A percentile compares a stretch with the other conserved stretches of the same genome.
Evolutionary conservation across 345 rosid genomes (phyloP).

Genomic region (Euphorbia pulcherrima): DNA sequence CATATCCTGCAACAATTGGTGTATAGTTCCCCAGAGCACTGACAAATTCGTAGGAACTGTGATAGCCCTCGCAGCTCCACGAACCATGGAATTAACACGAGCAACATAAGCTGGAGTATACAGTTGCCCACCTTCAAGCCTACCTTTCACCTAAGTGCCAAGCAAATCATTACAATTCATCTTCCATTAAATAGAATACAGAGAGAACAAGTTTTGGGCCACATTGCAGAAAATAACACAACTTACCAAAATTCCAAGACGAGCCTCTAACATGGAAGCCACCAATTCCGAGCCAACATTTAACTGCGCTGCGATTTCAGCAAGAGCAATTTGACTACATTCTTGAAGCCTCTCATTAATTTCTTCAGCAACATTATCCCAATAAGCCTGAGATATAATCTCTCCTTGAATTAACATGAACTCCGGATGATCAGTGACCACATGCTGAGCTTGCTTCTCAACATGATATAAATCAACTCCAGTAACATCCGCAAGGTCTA

Average conservation of each 20-base stretch:
- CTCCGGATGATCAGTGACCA: constrained; percentile 48
- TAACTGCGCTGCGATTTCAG: constrained; percentile 80
- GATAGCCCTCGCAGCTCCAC: constrained; percentile 87
- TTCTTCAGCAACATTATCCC: constrained; percentile 93
- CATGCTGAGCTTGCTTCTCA: constrained; percentile 78
- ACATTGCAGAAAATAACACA: not conserved
- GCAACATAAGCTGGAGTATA: constrained; percentile 95
- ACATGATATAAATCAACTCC: constrained; percentile 91
- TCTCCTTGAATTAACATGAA: constrained; percentile 80
- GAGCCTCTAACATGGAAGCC: constrained; percentile 79
- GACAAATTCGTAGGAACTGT: constrained; percentile 83
- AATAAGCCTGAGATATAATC: constrained; percentile 78
- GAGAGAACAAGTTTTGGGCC: not conserved
- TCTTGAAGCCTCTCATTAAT: constrained; percentile 94
- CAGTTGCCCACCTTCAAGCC: constrained; percentile 96
- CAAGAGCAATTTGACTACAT: constrained; percentile 84
- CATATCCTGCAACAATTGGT: constrained; percentile 80
- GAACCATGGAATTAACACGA: constrained; percentile 88
- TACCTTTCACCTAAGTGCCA: constrained; percentile 72
- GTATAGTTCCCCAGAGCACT: constrained; percentile 67
- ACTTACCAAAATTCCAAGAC: constrained; percentile 78
- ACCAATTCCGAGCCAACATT: constrained; percentile 85
- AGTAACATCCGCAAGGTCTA: constrained; percentile 76
- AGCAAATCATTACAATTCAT: constrained; percentile 8
- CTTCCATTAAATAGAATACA: constrained; percentile 3